Evolutionary conservation across 1,284 basidiomycete species (phyloP).

Genomic region (Puccinia triticina): DNA sequence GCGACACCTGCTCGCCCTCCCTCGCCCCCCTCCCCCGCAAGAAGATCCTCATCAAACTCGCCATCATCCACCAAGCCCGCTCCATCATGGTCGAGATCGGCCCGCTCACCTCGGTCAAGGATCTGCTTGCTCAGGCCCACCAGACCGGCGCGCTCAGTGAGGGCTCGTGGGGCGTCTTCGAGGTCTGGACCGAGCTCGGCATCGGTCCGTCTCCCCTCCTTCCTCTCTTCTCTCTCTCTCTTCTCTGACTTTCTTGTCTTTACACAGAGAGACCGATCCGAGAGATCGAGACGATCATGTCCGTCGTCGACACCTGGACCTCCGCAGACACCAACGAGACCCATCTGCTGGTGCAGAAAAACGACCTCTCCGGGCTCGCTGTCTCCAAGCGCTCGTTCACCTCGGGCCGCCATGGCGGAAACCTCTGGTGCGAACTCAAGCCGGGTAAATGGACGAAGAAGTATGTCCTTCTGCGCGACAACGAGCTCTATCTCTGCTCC

Average conservation of each 20-base stretch:
- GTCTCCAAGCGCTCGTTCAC: constrained; percentile 42
- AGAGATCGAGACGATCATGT: constrained; percentile 40
- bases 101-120: constrained; percentile 8
- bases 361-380: constrained; percentile 23
- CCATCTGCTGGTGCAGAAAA: constrained; percentile 47
- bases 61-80: constrained; percentile 24
- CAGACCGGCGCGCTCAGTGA: constrained; percentile 14
- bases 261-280: constrained; percentile 40
- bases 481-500: constrained; percentile 33
- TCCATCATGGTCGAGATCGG: constrained; percentile 41
- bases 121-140: constrained; percentile 14
- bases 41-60: constrained; percentile 36
- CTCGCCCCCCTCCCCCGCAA: neutral
- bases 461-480: constrained; percentile 40
- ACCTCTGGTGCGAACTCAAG: constrained; percentile 36
- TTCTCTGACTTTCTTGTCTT: neutral
- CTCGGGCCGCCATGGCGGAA: constrained; percentile 23
- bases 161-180: constrained; percentile 47
- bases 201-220: constrained; percentile 16
- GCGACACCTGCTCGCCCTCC: neutral
- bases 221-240: neutral
- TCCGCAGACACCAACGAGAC: constrained; percentile 34
- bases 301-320: constrained; percentile 39
- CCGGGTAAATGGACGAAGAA: constrained; percentile 51
- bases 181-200: constrained; percentile 46